Conservation (phyloP, 192 early-diverging fungal species). For the Umbelopsis sp. region DNA sequence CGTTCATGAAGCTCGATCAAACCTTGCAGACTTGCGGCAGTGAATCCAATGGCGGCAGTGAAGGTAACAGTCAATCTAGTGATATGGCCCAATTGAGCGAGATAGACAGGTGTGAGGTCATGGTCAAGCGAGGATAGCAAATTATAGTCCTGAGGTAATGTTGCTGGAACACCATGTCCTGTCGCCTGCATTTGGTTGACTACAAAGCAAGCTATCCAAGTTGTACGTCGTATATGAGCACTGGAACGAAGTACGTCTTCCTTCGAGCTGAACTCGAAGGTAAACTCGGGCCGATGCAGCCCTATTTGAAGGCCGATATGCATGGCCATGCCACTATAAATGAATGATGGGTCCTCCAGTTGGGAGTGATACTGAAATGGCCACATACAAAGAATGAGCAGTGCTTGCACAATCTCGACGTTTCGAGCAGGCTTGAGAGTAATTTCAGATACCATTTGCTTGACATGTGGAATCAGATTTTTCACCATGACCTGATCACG, state of each 20-base stretch:
- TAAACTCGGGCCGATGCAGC: conserved; percentile 16
- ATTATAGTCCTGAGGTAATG: neutral
- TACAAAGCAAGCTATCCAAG: conserved; percentile 14
- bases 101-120: neutral
- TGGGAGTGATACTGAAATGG: neutral
- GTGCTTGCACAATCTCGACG: conserved; percentile 1
- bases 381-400: neutral
- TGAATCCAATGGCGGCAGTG: neutral
- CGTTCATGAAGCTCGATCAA: neutral
- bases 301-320: conserved; percentile 19
- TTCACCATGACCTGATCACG: conserved; percentile 1
- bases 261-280: conserved; percentile 22
- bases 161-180: neutral
- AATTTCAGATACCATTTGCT: neutral
- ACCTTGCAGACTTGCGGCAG: neutral
- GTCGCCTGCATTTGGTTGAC: conserved; percentile 1
- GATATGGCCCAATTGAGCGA: conserved; percentile 6
- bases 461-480: neutral
- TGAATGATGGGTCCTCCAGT: conserved; percentile 1
- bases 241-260: conserved; percentile 34
- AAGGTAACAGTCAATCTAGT: neutral
- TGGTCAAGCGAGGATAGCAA: neutral
- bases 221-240: conserved; percentile 2
- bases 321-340: neutral
- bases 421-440: neutral